phyloP scores from a whole-genome alignment of 306 rosid genomes.

The Sicyos edulis region DNA sequence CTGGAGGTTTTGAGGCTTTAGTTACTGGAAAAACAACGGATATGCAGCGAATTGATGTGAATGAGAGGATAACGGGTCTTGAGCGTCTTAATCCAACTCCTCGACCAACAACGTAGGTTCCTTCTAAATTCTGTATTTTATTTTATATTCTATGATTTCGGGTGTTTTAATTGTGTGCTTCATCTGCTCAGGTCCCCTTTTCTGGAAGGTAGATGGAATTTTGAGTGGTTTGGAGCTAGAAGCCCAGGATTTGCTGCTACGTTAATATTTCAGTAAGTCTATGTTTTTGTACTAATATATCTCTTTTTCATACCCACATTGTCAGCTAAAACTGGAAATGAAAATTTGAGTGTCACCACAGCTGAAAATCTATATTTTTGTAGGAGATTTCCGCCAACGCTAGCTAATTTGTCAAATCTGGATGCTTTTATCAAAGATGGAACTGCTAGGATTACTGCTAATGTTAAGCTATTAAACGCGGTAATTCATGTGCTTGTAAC shows the following conservation, averaged over 20 bases:
- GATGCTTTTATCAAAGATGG: conserved; percentile 72
- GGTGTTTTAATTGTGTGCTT: conserved; percentile 35
- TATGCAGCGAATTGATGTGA: conserved; percentile 76
- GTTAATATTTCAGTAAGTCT: conserved; percentile 69
- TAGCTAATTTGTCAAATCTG: conserved; percentile 81
- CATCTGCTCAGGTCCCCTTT: conserved; percentile 80
- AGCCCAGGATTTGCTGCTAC: conserved; percentile 73
- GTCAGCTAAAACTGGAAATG: background rate
- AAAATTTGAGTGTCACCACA: conserved; percentile 16
- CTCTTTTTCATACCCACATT: conserved; percentile 10
- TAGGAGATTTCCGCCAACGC: conserved; percentile 79
- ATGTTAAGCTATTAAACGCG: conserved; percentile 55
- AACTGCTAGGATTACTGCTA: conserved; percentile 73
- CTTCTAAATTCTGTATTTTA: conserved; percentile 5
- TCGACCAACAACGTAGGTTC: conserved; percentile 86
- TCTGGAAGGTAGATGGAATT: conserved; percentile 91
- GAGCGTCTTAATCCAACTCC: conserved; percentile 96
- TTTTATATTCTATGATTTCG: conserved; percentile 20
- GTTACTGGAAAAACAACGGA: conserved; percentile 79
- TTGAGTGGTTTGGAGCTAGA: conserved; percentile 88
- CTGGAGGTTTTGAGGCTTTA: conserved; percentile 86
- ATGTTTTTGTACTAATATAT: background rate
- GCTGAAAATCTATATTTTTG: conserved; percentile 20
- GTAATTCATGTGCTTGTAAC: conserved; percentile 33
- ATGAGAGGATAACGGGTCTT: conserved; percentile 85